phyloP scores from a whole-genome alignment of 805 yeast species.

The Debaryomyces prosopidis region DNA sequence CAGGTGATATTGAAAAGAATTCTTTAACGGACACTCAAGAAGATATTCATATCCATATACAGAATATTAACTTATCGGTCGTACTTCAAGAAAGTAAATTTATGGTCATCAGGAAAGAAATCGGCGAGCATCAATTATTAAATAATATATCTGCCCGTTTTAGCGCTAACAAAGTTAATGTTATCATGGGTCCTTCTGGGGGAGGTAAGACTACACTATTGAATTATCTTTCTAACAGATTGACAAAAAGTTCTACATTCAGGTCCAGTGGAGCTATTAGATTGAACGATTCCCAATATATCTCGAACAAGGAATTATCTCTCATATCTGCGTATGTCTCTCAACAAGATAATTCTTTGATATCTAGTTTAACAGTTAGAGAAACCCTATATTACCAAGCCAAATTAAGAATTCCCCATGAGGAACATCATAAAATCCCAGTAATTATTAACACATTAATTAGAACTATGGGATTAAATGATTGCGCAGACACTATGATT shows the following conservation, averaged over 20 bases:
- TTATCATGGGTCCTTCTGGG: slow-evolving; percentile 49
- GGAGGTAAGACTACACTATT: slow-evolving; percentile 45
- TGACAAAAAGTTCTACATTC: slow-evolving; percentile 27
- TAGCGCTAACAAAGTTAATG: slow-evolving; percentile 35
- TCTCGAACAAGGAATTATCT: slow-evolving; percentile 24
- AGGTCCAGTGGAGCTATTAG: slow-evolving; percentile 24
- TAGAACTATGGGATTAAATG: slow-evolving; percentile 64
- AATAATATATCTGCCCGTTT: slow-evolving; percentile 32
- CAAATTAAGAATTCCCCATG: slow-evolving; percentile 54
- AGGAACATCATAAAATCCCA: slow-evolving; percentile 40
- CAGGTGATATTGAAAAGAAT: slow-evolving; percentile 27
- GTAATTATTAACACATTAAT: slow-evolving; percentile 58
- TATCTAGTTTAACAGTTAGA: slow-evolving; percentile 71
- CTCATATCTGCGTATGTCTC: slow-evolving; percentile 69
- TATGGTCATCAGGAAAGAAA: slow-evolving; percentile 3
- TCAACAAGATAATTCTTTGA: slow-evolving; percentile 74
- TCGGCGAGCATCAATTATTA: slow-evolving; percentile 11
- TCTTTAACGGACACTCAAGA: background rate
- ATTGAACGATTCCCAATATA: slow-evolving; percentile 25
- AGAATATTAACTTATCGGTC: slow-evolving; percentile 45
- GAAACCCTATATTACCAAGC: slow-evolving; percentile 80
- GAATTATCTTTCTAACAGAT: slow-evolving; percentile 53
- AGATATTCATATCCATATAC: slow-evolving; percentile 15
- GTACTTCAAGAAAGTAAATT: slow-evolving; percentile 38
- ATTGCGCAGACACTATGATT: slow-evolving; percentile 70